Evolutionary conservation across 2,329 filamentous ascomycete species (phyloP), one percentile per base, ranked within the genome.

Genomic region (Alternaria sp.): DNA sequence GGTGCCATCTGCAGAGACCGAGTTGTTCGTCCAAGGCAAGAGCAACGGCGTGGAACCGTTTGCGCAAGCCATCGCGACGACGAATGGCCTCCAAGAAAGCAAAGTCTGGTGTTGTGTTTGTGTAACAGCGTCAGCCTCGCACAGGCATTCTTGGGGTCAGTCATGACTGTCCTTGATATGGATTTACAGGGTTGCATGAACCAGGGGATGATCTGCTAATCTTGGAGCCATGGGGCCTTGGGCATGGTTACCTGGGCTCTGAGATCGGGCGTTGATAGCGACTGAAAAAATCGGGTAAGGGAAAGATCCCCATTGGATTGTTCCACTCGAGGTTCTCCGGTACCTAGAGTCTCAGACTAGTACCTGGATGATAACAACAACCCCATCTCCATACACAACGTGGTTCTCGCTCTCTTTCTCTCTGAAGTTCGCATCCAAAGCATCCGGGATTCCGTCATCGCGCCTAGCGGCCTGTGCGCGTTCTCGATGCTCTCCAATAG

Each of bases 41-140:
- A 67, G 54, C 60, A 67, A 53, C 43, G 65, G 63, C 46, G 39
- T 58, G 12, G 64, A 67, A 54, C 64, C 62, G 41, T 67, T 67
- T 28, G 64, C 36, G 44, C 64, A 67, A 30, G 62, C 64, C 64
- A 66, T 66, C 9, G 41, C 32, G n/a, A 55, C 57, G 38, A 47
- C 20, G 11, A 46, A 20, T 41, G 32, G 20, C 56, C 54, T 44
- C 51, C 38, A 32, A 30, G 22, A 48, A 32, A n/a, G 43, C 30
- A 42, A 24, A 43, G 11, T 55, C 32, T 24, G 26, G 24, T 18
- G 44, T 58, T 43, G 49, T 41, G 30, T 58, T 26, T 30, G n/a
- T 43, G n/a, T 24, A 36, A 39, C 20, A 39, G 20, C 28, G 43
- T 43, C 12, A 38, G 18, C 43, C 38, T 52, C 53, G 36, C 28